Evolutionary conservation across 805 yeast genomes (phyloP), one percentile per base, ranked within the genome.

Genomic region (Ogataea minuta): DNA sequence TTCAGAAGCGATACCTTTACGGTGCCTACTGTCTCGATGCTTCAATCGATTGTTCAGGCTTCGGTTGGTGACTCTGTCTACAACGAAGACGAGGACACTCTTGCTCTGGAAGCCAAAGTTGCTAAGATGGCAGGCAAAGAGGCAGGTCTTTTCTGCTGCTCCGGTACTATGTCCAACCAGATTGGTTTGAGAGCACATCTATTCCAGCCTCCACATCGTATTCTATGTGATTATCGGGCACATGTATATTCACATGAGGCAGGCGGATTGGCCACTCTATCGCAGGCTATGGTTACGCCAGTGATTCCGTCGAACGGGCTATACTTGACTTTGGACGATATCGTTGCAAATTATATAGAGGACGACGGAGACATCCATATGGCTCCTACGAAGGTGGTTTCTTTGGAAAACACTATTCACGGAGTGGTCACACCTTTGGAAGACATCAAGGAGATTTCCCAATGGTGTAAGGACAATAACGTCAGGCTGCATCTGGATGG

Each of bases 111-210:
- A 59, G 60, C 61, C n/a, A 72, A 73, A 39, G 77, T 88, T 41
- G 83, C 85, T 7, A 63, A 67, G 17, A 50, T 88, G 39, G 71
- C 93, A 4, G 95, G 95, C 20, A 85, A 82, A 52, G 84, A 78
- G 50, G 83, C 88, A 1, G 95, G 83, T 17, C 60, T 87, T 39
- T 89, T 73, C 63, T 85, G 93, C 62, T 84, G 79, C 14, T 81
- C 91, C 19, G 96, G 96, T 28, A 89, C 96, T 3, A 63, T 89
- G 66, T 81, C 95, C 11, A 89, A 89, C 66, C 96, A 89, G 64
- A 70, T 89, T 46, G 96, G 81, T 13, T 59, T 89, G 34, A 71
- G 96, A 53, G 71, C 87, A 2, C 82, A 81, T 45, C 66, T 89
- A 30, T 61, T 58, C 47, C 89, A 84, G 55, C 96, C 96, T 17